Conservation (phyloP, 768 basidiomycete genomes). For the Inosperma sp. region DNA sequence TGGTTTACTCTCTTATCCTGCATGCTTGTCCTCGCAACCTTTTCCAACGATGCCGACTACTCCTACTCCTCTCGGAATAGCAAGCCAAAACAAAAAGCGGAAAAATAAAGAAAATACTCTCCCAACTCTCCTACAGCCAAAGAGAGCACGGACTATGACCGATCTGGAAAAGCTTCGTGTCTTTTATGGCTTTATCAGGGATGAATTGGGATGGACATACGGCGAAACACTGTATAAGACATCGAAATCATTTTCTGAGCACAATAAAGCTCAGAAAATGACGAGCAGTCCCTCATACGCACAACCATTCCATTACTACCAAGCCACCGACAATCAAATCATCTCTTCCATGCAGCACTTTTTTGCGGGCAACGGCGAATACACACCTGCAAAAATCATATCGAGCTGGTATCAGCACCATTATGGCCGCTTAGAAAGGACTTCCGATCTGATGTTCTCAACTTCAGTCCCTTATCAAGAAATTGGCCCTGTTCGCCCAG, state of each 20-base stretch:
- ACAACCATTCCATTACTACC: too few species aligned
- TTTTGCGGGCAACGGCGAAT: not conserved
- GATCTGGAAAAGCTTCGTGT: not conserved
- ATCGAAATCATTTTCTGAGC: not conserved
- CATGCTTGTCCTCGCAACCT: too few species aligned
- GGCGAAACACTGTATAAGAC: not conserved
- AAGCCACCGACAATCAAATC: not conserved
- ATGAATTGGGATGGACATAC: not conserved
- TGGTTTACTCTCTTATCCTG: too few species aligned
- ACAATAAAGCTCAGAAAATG: not conserved
- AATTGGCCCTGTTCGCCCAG: slow-evolving; percentile 17
- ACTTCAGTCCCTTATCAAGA: slow-evolving; percentile 8
- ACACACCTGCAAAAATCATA: not conserved
- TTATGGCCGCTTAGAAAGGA: not conserved
- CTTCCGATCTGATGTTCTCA: not conserved
- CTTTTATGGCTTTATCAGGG: not conserved
- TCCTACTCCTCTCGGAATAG: not conserved
- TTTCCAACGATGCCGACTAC: not conserved
- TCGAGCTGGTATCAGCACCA: not conserved
- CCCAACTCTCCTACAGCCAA: not conserved
- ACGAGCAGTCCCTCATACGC: too few species aligned
- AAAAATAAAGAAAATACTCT: not conserved
- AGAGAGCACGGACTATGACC: not conserved
- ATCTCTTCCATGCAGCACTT: too few species aligned
- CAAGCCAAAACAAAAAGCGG: not conserved